Evolutionary conservation across 2,329 filamentous ascomycete species (phyloP).

Genomic region (Fusarium sp.): DNA sequence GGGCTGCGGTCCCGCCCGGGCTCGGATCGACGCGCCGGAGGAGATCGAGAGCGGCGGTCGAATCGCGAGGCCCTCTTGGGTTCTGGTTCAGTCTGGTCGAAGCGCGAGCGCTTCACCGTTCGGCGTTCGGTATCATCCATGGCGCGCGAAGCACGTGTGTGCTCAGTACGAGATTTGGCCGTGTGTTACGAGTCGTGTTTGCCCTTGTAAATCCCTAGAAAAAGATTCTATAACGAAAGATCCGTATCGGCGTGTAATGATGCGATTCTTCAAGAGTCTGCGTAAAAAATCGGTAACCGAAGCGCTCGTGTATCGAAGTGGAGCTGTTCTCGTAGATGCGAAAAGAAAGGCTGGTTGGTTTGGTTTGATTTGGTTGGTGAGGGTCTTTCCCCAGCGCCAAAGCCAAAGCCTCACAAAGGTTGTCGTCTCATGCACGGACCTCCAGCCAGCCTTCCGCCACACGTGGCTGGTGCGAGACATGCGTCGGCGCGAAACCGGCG

Average conservation of each 20-base stretch:
- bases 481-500: slow-evolving; percentile 24
- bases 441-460: slow-evolving; percentile 27
- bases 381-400: slow-evolving; percentile 4
- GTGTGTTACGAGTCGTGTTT: not conserved
- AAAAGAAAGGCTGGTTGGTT: slow-evolving; percentile 26
- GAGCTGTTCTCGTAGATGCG: slow-evolving; percentile 22
- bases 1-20: slow-evolving; percentile 83
- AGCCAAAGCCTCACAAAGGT: slow-evolving; percentile 14
- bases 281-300: slow-evolving; percentile 29
- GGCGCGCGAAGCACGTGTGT: slow-evolving; percentile 14
- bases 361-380: slow-evolving; percentile 18
- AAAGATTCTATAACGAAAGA: not conserved
- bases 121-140: slow-evolving; percentile 83
- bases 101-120: slow-evolving; percentile 85
- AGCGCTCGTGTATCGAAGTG: slow-evolving; percentile 32
- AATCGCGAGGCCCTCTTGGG: slow-evolving; percentile 83
- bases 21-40: slow-evolving; percentile 75
- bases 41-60: slow-evolving; percentile 91
- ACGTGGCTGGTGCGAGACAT: slow-evolving; percentile 26
- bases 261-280: slow-evolving; percentile 6
- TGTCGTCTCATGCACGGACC: slow-evolving; percentile 18
- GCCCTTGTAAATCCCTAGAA: not conserved
- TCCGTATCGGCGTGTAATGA: not conserved
- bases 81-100: slow-evolving; percentile 91
- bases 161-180: not conserved